Evolutionary conservation across 1,139 yeast genomes (phyloP).

Genomic region (Geotrichum australiense): DNA sequence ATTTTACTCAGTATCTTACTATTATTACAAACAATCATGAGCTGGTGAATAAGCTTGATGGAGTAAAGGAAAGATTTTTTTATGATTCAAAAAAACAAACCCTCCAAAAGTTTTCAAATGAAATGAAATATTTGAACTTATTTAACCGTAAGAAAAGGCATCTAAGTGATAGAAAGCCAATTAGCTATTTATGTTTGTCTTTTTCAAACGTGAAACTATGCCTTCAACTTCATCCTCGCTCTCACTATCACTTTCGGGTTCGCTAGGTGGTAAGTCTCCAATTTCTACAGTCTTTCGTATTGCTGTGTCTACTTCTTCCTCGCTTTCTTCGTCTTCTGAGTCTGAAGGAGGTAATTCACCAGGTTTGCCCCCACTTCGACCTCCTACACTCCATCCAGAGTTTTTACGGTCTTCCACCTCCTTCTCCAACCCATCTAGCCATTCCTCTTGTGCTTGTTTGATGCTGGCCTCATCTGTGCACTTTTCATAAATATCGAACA

Average conservation of each 20-base stretch:
- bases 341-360: constrained; percentile 31
- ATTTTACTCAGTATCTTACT: no score
- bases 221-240: constrained; percentile 25
- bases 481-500: constrained; percentile 62
- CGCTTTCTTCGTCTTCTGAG: constrained; percentile 26
- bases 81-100: no score
- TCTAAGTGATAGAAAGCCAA: no score
- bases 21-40: no score
- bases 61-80: no score
- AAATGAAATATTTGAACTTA: no score
- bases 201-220: no score
- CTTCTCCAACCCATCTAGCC: constrained; percentile 61
- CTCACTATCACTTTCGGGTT: constrained; percentile 25
- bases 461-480: constrained; percentile 82
- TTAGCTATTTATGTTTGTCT: no score
- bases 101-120: no score
- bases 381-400: constrained; percentile 66
- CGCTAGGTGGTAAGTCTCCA: constrained; percentile 29
- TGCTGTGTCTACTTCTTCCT: constrained; percentile 25
- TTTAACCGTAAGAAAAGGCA: no score
- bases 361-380: constrained; percentile 49
- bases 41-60: no score
- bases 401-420: constrained; percentile 60
- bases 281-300: constrained; percentile 16
- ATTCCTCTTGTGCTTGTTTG: constrained; percentile 62